Percentiles rank a stretch among this genome's conserved stretches.
These are phyloP conservation scores for Sporisorium reilianum DNA, from an alignment of 1,284 basidiomycete genomes.

Conservation along the genomic window DNA sequence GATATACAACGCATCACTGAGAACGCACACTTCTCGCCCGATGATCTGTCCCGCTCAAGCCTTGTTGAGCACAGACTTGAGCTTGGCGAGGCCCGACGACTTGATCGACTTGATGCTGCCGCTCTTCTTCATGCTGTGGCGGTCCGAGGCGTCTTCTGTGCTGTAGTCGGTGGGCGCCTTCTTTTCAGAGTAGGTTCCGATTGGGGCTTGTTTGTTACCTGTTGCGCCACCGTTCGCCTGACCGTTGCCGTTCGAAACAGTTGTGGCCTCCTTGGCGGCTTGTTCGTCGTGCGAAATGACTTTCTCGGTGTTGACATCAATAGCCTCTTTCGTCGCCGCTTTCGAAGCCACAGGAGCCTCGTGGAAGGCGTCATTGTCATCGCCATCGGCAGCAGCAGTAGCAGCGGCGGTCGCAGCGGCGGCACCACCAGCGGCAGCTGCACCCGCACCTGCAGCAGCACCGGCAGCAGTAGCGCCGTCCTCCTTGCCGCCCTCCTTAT, in stretches of 20 bases:
- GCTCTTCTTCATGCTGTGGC: conserved; percentile 30
- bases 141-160: conserved; percentile 29
- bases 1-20: not conserved
- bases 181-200: conserved; percentile 13
- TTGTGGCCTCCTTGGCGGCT: conserved; percentile 25
- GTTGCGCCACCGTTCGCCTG: conserved; percentile 8
- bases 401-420: conserved; percentile 17
- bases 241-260: conserved; percentile 14
- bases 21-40: not conserved
- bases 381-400: conserved; percentile 22
- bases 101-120: conserved; percentile 28
- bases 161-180: conserved; percentile 30
- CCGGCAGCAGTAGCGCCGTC: conserved; percentile 5
- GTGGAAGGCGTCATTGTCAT: conserved; percentile 38
- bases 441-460: conserved; percentile 31
- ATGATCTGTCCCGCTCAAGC: conserved; percentile 4
- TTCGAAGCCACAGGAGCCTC: conserved; percentile 46
- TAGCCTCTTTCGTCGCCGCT: conserved; percentile 25
- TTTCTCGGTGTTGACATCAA: conserved; percentile 46
- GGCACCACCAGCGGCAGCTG: conserved; percentile 32
- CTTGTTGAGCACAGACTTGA: conserved; percentile 45
- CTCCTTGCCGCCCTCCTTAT: conserved; percentile 18
- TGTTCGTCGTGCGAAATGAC: conserved; percentile 46
- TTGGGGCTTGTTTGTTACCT: not conserved
- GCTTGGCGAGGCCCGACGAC: conserved; percentile 39